These are phyloP conservation scores for Coprinopsis cinerea DNA, from an alignment of 768 basidiomycete species.

Conservation along the genomic window DNA sequence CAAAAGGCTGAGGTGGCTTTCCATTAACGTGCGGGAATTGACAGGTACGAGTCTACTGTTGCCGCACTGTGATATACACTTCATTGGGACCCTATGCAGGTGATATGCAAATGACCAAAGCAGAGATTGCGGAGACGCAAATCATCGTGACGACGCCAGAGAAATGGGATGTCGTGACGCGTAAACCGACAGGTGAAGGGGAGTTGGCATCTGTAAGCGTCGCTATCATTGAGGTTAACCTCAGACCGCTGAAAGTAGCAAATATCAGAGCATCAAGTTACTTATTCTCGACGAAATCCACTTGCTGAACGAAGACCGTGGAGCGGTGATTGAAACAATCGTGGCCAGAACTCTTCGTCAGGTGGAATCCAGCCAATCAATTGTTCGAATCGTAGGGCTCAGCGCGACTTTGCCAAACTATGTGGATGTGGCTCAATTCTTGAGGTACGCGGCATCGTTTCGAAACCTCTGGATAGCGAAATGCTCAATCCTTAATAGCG, in stretches of 20 bases:
- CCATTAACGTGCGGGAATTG: conserved; percentile 81
- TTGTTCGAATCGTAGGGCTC: conserved; percentile 93
- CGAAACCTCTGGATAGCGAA: neutral
- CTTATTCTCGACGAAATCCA: conserved; percentile 98
- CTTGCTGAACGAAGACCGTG: conserved; percentile 94
- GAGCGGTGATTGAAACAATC: conserved; percentile 96
- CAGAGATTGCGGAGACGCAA: conserved; percentile 92
- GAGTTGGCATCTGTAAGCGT: conserved; percentile 82
- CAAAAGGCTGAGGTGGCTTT: conserved; percentile 87
- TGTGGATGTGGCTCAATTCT: conserved; percentile 90
- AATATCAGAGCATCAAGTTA: conserved; percentile 88
- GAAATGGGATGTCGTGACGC: conserved; percentile 99
- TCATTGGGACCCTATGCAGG: conserved; percentile 44
- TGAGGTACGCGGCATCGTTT: conserved; percentile 49
- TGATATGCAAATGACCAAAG: conserved; percentile 95
- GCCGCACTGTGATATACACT: neutral
- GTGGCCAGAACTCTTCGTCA: conserved; percentile 93
- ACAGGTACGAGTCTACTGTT: conserved; percentile 50
- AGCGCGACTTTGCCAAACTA: conserved; percentile 98
- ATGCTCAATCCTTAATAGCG: conserved; percentile 40
- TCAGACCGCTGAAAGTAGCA: no score
- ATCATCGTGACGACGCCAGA: conserved; percentile 99
- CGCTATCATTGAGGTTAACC: no score
- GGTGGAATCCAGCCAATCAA: conserved; percentile 93
- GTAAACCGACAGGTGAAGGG: conserved; percentile 95